These are phyloP conservation scores for Cyberlindnera maritima DNA, from an alignment of 805 yeast genomes.

Conservation along the genomic window DNA sequence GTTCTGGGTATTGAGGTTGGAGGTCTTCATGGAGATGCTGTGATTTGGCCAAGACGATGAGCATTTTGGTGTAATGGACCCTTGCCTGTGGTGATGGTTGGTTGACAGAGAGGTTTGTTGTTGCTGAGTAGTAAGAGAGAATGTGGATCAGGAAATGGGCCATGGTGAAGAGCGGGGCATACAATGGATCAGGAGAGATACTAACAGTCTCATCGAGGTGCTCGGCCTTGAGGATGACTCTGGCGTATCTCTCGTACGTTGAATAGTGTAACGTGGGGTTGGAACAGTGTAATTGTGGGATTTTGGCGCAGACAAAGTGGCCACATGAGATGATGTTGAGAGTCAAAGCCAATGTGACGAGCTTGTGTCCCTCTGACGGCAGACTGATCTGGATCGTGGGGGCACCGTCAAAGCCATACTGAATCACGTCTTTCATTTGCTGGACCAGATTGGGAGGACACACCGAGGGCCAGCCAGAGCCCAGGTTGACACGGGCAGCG, in stretches of 20 bases:
- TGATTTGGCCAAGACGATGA: neutral
- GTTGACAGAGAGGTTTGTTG: neutral
- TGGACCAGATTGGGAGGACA: neutral
- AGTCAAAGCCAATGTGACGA: neutral
- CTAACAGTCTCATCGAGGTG: neutral
- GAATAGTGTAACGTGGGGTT: neutral
- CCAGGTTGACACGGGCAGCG: neutral
- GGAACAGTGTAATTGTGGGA: neutral
- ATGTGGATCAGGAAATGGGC: neutral
- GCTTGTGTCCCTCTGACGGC: neutral
- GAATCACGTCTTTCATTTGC: neutral
- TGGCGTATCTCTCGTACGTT: neutral
- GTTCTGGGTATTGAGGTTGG: neutral
- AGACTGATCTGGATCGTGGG: neutral
- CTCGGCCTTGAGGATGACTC: neutral
- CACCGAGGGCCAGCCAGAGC: slow-evolving; percentile 1
- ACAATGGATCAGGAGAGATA: neutral
- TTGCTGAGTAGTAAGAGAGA: neutral
- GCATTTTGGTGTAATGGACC: neutral
- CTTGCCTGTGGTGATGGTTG: neutral
- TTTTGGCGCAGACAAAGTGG: neutral
- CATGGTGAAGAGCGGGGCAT: neutral
- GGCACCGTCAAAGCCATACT: neutral
- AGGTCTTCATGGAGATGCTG: neutral
- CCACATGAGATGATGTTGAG: neutral